Evolutionary conservation across 345 rosid species (phyloP), one percentile per base, ranked within the genome.

Genomic region (Brassica napus): DNA sequence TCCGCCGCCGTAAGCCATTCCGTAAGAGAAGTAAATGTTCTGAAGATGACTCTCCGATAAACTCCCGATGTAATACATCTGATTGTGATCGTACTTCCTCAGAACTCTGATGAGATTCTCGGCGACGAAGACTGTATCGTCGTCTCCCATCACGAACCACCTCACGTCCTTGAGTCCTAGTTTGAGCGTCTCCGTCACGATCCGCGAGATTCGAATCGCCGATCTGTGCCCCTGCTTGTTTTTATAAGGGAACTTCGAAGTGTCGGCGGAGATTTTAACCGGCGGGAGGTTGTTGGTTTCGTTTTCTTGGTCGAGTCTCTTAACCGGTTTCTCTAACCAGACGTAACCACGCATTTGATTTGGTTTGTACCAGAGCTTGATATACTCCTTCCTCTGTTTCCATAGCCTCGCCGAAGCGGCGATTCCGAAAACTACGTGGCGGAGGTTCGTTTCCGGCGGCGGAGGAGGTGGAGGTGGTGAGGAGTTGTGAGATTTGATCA

Each of bases 61-160:
- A 85, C 99, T 91, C 68, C 99, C 99, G 66, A 95, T 91, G 87
- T 95, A 95, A 80, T 90, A 95, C 78, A 67, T 89, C 87, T 93
- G 93, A 5, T 79, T 88, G 72, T 93, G 97, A 62, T 95, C 99
- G 76, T 93, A 95, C 54, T 89, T 93, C 14, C 86, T 83, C 81
- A 95, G 57, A 14, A 91, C 87, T 79, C 98, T 81, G 9, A 95
- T 73, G 47, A 95, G 84, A 74, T 95, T 95, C 70, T 95, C 98
- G 1, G 96, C 82, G 4, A 95, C 71, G 80, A 95, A 95, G 7
- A 93, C 94, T 4, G 99, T 95, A 71, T 95, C 99, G 52, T 95
- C 99, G 83, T 95, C 99, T 4, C 99, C 98, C 98, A 95, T 95
- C 49, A 95, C 98, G 80, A 95, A 91, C 99, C 99, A 95, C 85